Evolutionary conservation across 306 rosid species (phyloP), one percentile per base, ranked within the genome.

Genomic region (Rubus parviflorus): DNA sequence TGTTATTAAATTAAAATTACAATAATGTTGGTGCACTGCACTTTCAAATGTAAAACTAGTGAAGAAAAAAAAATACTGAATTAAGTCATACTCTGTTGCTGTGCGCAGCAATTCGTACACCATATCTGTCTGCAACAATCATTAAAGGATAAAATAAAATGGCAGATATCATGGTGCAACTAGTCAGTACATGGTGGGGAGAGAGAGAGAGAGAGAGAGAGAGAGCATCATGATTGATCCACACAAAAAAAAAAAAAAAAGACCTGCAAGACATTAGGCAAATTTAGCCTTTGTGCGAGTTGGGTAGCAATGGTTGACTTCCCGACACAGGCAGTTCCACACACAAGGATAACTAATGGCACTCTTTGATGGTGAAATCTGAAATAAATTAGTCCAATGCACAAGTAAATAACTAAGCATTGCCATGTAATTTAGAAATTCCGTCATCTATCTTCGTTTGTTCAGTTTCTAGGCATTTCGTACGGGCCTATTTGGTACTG

Each of bases 361-460:
- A 94, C 98, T 79, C 97, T 83, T 83, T 92, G 98, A 85, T 94
- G 97, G 84, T 94, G 98, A 89, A 94, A 94, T 75, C 98, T 94
- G 85, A 65, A 51, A 37, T 19, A 70, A 70, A 5, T 48, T 30
- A 40, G n/a, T 43, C 7, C 22, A 8, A 78, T 72, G 70, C 60
- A 49, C 60, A 72, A 41, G 13, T 77, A 64, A 80, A 79, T n/a
- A 53, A 67, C 4, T 6, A 66, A 51, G 56, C 62, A 54, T 56
- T 42, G 68, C 17, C 0, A 48, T 49, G 10, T 5, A 57, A 61
- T 75, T 54, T 23, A 54, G 72, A 73, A 48, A 80, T 48, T 74
- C 40, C 65, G 73, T 61, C 57, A 16, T 43, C 38, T 42, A 66
- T 54, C 7, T 16, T 16, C 6, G 22, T 13, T 47, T 47, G 51